Evolutionary conservation across 768 basidiomycete species (phyloP).

Genomic region (Panaeolus cyanescens): DNA sequence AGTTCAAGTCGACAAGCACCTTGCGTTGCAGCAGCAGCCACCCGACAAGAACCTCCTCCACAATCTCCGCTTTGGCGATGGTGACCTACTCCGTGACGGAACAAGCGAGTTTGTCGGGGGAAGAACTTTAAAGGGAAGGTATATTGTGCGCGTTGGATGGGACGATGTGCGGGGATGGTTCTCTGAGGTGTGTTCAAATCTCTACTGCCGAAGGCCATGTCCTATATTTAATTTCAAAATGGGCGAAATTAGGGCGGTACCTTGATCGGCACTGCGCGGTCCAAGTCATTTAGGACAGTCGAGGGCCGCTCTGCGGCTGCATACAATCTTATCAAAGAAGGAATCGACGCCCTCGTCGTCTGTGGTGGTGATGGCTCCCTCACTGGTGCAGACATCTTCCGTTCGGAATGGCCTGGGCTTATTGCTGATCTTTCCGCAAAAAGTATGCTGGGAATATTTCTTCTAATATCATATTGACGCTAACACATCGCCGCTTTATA

Average conservation of each 20-base stretch:
- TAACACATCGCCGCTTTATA: conserved; percentile 26
- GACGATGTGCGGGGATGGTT: conserved; percentile 98
- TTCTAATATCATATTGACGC: neutral
- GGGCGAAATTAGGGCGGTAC: conserved; percentile 74
- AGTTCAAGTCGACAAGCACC: conserved; percentile 9
- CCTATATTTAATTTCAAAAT: neutral
- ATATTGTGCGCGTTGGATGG: conserved; percentile 96
- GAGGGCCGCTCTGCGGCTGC: conserved; percentile 92
- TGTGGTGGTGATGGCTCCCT: conserved; percentile 98
- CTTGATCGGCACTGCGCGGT: conserved; percentile 92
- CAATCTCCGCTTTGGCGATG: conserved; percentile 84
- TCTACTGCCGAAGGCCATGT: neutral
- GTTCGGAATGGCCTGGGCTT: conserved; percentile 92
- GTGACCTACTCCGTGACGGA: conserved; percentile 74
- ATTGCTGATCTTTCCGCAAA: conserved; percentile 65
- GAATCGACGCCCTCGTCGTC: conserved; percentile 95
- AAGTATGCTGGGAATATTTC: conserved; percentile 39
- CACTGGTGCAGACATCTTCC: conserved; percentile 93
- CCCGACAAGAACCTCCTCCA: conserved; percentile 50
- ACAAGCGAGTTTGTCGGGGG: conserved; percentile 73
- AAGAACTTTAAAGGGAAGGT: conserved; percentile 81
- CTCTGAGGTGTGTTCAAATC: conserved; percentile 59
- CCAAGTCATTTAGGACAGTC: conserved; percentile 75
- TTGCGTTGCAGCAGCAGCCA: conserved; percentile 17
- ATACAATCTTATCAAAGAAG: conserved; percentile 90